Percentiles rank a stretch among this genome's conserved stretches.
phyloP scores from a whole-genome alignment of 768 basidiomycete genomes.

The Naganishia vaughanmartiniae region DNA sequence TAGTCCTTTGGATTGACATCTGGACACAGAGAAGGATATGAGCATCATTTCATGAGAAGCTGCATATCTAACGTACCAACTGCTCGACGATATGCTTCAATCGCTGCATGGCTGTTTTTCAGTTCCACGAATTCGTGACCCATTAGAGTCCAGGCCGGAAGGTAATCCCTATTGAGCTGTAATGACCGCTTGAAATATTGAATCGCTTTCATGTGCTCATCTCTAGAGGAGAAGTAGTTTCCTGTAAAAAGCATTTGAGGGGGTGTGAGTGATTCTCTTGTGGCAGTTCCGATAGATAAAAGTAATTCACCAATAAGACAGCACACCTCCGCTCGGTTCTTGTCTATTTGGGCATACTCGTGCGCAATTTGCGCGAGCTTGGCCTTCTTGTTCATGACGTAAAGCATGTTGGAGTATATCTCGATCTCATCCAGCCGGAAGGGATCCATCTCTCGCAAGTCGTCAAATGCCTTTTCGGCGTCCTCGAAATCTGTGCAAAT shows the following conservation, averaged over 20 bases:
- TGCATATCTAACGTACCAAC: constrained; percentile 63
- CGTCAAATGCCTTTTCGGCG: constrained; percentile 80
- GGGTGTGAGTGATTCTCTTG: neutral
- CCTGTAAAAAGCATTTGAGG: constrained; percentile 58
- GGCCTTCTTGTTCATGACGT: constrained; percentile 82
- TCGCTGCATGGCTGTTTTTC: constrained; percentile 98
- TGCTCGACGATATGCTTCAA: constrained; percentile 93
- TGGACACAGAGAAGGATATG: constrained; percentile 45
- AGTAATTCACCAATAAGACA: constrained; percentile 77
- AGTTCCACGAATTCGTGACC: constrained; percentile 98
- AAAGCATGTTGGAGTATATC: constrained; percentile 92
- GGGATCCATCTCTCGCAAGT: constrained; percentile 75
- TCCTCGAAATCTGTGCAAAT: constrained; percentile 71
- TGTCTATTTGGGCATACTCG: constrained; percentile 81
- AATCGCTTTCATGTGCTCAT: constrained; percentile 93
- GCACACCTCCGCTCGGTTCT: constrained; percentile 92
- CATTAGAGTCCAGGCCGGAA: constrained; percentile 98
- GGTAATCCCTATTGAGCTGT: constrained; percentile 88
- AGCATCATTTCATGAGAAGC: neutral
- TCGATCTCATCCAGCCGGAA: constrained; percentile 92
- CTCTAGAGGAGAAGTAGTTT: constrained; percentile 92
- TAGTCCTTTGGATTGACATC: constrained; percentile 97
- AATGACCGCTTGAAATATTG: constrained; percentile 91
- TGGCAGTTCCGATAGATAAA: neutral
- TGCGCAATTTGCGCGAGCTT: constrained; percentile 89